Base-by-base conservation (phyloP, 768 basidiomycete species). In the Collybia sordida region DNA sequence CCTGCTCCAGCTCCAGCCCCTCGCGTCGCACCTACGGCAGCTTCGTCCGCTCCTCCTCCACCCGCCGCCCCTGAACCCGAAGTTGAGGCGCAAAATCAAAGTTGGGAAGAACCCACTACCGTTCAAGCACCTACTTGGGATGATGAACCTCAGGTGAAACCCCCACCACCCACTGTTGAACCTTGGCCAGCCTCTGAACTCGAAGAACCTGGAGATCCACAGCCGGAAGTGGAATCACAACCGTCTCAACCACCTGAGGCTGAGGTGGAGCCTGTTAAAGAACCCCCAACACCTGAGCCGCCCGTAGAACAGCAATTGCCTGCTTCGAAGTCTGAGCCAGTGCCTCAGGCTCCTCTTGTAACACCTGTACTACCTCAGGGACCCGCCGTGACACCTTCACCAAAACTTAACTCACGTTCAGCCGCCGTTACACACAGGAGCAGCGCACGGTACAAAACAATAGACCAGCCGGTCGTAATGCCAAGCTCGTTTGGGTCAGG, bases 391-490 rank as follows among this genome's bases (percentile, higher is more conserved):
- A 72, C 79, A 0, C 74, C 76, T 21, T 79, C 78, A 19, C 72
- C 75, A 19, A 81, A 81, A 50, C 67, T 82, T 28, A 67, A 75
- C n/a, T 64, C 75, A 3, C 79, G 88, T 9, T 76, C 82, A 11
- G 72, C 78, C 6, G 70, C 72, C 34, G 67, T 69, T 14, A 71
- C 80, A 0, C 83, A 87, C 46, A 79, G 85, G 41, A 72, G 68
- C 56, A 79, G 74, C 40, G 78, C 80, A 27, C 81, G 82, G 45
- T 84, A 85, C 72, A 91, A 90, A 73, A 78, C 75, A 18, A 80
- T 78, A 4, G 87, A 91, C 53, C 86, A 89, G 50, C 82, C 90
- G 31, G 91, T 93, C 15, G 85, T 92, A 49, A 84, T 92, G 80
- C 89, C 90, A 1, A 77, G 78, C 38, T 81, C 78, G 45, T 86